A percentile compares a stretch with the other conserved stretches of the same genome.
Evolutionary conservation across 2,329 filamentous ascomycete species (phyloP).

Genomic region (Aspergillus sp.): DNA sequence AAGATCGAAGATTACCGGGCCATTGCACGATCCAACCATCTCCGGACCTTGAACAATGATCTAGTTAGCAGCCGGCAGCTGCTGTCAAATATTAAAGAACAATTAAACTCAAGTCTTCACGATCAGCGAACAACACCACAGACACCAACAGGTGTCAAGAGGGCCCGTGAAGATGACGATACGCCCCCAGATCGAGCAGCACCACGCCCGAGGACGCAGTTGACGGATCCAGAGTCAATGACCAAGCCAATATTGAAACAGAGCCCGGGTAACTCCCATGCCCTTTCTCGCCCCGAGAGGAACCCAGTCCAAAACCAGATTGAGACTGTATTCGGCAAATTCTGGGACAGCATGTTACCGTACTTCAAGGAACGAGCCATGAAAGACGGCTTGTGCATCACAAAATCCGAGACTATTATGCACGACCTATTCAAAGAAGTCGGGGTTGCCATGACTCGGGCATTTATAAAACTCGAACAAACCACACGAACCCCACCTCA

Average conservation of each 20-base stretch:
- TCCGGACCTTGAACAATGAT: not conserved
- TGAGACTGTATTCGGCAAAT: conserved; percentile 15
- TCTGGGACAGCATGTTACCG: conserved; percentile 16
- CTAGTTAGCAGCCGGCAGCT: conserved; percentile 1
- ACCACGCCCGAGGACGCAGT: conserved; percentile 11
- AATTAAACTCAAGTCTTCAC: not conserved
- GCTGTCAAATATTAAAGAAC: not conserved
- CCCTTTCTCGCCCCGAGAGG: not conserved
- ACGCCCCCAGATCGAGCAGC: conserved; percentile 11
- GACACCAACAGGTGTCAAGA: conserved; percentile 9
- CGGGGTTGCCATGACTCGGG: conserved; percentile 15
- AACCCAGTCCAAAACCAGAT: conserved; percentile 7
- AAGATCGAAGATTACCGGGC: conserved; percentile 3
- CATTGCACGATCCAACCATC: not conserved
- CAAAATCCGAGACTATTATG: conserved; percentile 19
- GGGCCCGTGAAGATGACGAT: conserved; percentile 15
- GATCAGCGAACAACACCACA: not conserved
- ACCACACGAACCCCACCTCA: not conserved
- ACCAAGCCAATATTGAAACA: conserved; percentile 8
- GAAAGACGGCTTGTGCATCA: conserved; percentile 7
- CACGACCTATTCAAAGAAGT: conserved; percentile 20
- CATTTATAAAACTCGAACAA: conserved; percentile 17
- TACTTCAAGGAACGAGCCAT: conserved; percentile 12
- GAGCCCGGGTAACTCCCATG: conserved; percentile 2
- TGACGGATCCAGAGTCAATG: conserved; percentile 1